Conservation (phyloP, 75 land plant genomes). For the Sequoiadendron giganteum region DNA sequence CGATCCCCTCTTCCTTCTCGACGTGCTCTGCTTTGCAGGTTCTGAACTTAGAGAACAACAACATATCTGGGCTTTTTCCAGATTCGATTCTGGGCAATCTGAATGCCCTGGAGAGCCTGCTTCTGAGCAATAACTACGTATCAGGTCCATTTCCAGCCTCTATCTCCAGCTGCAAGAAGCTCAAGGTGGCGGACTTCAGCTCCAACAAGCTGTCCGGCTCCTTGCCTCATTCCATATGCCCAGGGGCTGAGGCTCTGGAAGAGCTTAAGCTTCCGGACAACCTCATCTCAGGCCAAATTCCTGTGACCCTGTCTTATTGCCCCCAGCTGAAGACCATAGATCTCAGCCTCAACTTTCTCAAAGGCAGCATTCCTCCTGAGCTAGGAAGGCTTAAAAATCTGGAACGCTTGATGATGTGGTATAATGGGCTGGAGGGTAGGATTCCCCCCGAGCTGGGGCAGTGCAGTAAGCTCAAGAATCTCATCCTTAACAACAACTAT, state of each 20-base stretch:
- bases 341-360: conserved; percentile 64
- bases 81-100: conserved; percentile 33
- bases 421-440: conserved; percentile 52
- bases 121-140: conserved; percentile 66
- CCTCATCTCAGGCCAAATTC: conserved; percentile 53
- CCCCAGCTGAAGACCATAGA: conserved; percentile 48
- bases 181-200: conserved; percentile 56
- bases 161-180: conserved; percentile 38
- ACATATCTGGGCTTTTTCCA: conserved; percentile 61
- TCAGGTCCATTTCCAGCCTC: conserved; percentile 67
- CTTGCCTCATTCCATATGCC: conserved; percentile 53
- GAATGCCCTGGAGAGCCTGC: conserved; percentile 43
- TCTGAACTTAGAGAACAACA: conserved; percentile 59
- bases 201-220: conserved; percentile 64
- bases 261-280: conserved; percentile 63
- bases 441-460: conserved; percentile 74
- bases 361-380: conserved; percentile 66
- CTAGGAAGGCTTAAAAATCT: conserved; percentile 59
- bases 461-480: conserved; percentile 49
- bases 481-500: conserved; percentile 70
- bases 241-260: conserved; percentile 44
- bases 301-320: conserved; percentile 42
- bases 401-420: conserved; percentile 69
- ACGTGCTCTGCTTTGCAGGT: conserved; percentile 45
- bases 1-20: conserved; percentile 46